Evolutionary conservation across 225 moss, liverwort and hornwort genomes (phyloP), one percentile per base, ranked within the genome.

Genomic region (Sphagnum tenellum): DNA sequence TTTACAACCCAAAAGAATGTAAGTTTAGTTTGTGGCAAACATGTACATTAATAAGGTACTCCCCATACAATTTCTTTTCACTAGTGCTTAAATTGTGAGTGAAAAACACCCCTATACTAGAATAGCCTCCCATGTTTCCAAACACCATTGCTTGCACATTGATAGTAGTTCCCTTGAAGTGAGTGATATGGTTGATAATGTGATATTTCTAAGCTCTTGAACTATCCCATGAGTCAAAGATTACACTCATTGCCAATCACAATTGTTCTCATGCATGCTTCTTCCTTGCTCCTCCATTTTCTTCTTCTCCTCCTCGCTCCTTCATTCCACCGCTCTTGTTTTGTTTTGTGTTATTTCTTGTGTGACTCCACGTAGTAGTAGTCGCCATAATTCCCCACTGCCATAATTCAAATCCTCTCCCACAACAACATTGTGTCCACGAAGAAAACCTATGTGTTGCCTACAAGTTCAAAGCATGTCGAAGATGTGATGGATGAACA

Each of bases 71-170:
- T 71, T 94, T 94, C 79, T 87, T 94, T 78, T 94, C 87, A 56
- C 90, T 91, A 4, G 94, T 94, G 75, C 90, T 94, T 62, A 91
- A 90, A 74, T 89, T 91, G 45, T 90, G 91, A 47, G 94, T 94
- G 77, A 94, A 94, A 54, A 94, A 87, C 44, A 94, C 94, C 62
- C 94, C 94, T 50, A 91, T 94, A 50, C 94, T 90, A 12, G 94
- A 94, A 14, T 81, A 70, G 11, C 60, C 64, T 62, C 94, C 94
- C 94, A 94, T 94, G 66, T 94, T 94, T 49, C 94, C 94, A 71
- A 91, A 94, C 64, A 94, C 94, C 94, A 94, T 94, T 47, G 94
- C 90, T 80, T 94, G 94, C 59, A 94, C 66, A 79, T 94, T 94
- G 14, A 94, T 90, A 61, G 88, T 90, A 7, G 90, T 94, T 60